Percentiles rank a stretch among this genome's conserved stretches.
phyloP scores from a whole-genome alignment of 2,329 filamentous ascomycete genomes.

The Celoporthe dispersa region DNA sequence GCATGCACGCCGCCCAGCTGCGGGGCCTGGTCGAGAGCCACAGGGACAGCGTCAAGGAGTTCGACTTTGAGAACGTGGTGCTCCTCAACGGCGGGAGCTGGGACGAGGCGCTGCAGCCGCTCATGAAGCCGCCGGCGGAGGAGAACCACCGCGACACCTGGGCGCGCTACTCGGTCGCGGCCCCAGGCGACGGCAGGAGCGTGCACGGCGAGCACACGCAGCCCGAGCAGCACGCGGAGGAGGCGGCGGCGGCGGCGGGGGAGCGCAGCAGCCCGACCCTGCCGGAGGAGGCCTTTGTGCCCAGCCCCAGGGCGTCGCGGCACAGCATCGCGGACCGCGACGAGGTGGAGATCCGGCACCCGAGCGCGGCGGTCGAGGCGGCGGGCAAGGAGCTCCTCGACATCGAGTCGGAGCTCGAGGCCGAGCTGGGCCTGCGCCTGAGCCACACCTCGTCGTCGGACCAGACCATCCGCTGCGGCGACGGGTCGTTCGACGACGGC shows the following conservation, averaged over 20 bases:
- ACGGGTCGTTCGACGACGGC: constrained; percentile 7
- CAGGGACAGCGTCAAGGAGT: constrained; percentile 70
- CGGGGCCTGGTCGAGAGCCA: constrained; percentile 70
- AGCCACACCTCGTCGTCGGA: constrained; percentile 20
- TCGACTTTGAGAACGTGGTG: constrained; percentile 78
- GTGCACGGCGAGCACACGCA: constrained; percentile 31
- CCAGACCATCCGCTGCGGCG: constrained; percentile 18
- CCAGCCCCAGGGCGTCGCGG: constrained; percentile 2
- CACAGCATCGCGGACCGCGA: constrained; percentile 26
- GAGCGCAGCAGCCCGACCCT: constrained; percentile 8
- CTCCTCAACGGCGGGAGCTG: constrained; percentile 72
- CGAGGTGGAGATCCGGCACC: constrained; percentile 28
- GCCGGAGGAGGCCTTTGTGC: constrained; percentile 8
- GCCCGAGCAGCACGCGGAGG: neutral
- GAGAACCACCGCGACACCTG: constrained; percentile 41
- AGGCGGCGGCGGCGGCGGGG: neutral
- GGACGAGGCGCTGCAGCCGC: constrained; percentile 79
- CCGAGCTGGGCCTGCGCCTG: constrained; percentile 17
- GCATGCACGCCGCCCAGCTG: constrained; percentile 73
- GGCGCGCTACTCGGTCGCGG: constrained; percentile 45
- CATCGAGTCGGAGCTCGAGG: constrained; percentile 44
- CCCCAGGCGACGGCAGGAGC: constrained; percentile 16
- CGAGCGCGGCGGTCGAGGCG: constrained; percentile 55
- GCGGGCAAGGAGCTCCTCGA: constrained; percentile 55
- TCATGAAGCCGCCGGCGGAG: constrained; percentile 51